These are phyloP conservation scores for Diospyros lotus DNA, from an alignment of 148 eudicot species.

Conservation along the genomic window DNA sequence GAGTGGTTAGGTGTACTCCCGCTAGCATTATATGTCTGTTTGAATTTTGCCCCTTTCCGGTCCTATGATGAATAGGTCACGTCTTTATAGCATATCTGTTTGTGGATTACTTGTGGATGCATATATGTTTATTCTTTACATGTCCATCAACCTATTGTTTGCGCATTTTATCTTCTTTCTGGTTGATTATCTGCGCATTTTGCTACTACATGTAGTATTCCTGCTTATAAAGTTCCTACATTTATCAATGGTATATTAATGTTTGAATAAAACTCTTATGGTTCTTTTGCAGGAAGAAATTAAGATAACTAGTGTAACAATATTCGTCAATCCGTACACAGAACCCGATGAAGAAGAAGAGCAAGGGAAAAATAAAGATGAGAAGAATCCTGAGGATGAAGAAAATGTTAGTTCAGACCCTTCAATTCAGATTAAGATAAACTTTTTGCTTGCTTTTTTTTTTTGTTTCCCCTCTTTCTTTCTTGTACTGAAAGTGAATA, in stretches of 20 bases:
- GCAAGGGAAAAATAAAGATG: slow-evolving; percentile 53
- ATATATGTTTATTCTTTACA: too few relatives aligned
- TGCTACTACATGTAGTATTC: background rate
- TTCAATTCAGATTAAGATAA: background rate
- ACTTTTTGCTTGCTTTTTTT: background rate
- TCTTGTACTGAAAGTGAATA: too few relatives aligned
- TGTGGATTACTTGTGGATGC: background rate
- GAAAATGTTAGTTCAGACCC: slow-evolving; percentile 53
- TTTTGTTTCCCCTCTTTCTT: background rate
- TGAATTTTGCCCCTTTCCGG: background rate
- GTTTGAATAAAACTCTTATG: background rate
- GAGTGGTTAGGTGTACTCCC: too few relatives aligned
- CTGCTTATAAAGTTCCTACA: background rate
- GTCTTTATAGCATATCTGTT: background rate
- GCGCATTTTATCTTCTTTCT: background rate
- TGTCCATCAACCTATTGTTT: background rate
- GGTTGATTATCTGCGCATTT: background rate
- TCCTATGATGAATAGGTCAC: background rate
- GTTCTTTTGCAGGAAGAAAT: slow-evolving; percentile 75
- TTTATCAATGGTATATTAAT: background rate
- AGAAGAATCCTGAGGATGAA: slow-evolving; percentile 51
- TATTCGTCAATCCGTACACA: slow-evolving; percentile 80
- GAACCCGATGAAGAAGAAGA: slow-evolving; percentile 85
- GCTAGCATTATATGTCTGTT: too few relatives aligned
- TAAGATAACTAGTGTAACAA: slow-evolving; percentile 64